A percentile compares a stretch with the other conserved stretches of the same genome.
phyloP scores from a whole-genome alignment of 1,139 yeast genomes.

The Scheffersomyces illinoinensis region DNA sequence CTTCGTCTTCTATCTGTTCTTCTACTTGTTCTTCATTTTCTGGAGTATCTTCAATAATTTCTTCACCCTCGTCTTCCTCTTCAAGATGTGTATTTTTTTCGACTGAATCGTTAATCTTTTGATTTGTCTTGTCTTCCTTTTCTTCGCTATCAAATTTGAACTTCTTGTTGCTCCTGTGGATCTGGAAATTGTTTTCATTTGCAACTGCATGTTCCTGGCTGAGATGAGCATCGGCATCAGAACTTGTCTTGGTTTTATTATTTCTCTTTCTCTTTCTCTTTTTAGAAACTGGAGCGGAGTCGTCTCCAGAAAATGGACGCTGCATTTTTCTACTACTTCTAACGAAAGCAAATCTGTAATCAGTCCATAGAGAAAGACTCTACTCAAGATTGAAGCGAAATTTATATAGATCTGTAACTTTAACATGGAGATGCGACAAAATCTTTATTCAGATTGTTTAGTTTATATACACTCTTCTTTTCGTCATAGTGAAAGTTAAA shows the following conservation, averaged over 20 bases:
- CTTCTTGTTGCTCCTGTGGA: conserved; percentile 27
- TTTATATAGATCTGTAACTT: neutral
- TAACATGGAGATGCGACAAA: conserved; percentile 1
- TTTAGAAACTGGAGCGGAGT: conserved; percentile 7
- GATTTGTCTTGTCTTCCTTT: conserved; percentile 3
- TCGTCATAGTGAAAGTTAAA: too few species aligned
- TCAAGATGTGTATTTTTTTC: neutral
- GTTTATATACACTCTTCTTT: neutral
- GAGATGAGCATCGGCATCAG: conserved; percentile 3
- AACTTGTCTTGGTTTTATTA: conserved; percentile 4
- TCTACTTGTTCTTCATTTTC: neutral
- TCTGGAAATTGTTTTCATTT: conserved; percentile 3
- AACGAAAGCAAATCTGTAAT: neutral
- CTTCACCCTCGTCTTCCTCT: neutral
- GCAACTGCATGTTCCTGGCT: neutral
- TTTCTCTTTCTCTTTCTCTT: conserved; percentile 22
- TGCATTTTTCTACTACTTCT: neutral
- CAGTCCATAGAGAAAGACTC: neutral
- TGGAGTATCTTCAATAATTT: conserved; percentile 1
- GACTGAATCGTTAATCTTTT: neutral
- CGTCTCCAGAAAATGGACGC: neutral
- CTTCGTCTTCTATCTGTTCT: neutral
- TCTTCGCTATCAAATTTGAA: conserved; percentile 26
- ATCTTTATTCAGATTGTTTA: neutral
- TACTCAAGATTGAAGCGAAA: neutral